Evolutionary conservation across 2,329 filamentous ascomycete species (phyloP), one percentile per base, ranked within the genome.

Genomic region (Colletotrichum sp.): DNA sequence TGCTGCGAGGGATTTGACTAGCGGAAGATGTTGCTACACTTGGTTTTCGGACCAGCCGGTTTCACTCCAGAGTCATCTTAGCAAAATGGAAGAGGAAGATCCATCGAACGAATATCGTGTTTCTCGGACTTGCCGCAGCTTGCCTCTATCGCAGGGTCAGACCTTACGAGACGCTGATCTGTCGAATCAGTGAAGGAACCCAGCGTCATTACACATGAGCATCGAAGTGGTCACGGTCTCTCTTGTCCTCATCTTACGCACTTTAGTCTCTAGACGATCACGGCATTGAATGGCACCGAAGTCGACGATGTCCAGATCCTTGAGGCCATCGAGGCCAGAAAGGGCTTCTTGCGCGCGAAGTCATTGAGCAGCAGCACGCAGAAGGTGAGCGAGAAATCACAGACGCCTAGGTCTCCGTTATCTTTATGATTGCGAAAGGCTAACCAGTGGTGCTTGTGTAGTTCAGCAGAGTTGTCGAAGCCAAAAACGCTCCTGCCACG

Each of bases 311-410:
- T 89, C 76, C 88, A 92, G 78, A 87, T 90, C 1, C 88, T 91
- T 78, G 86, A 87, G 75, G 89, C 89, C 12, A 91, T 92, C 70
- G 79, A 89, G 65, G 85, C 84, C 13, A 85, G 87, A 61, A 85
- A 88, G 77, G 90, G 92, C 78, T 89, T 92, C 0, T 81, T 92
- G 25, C 91, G 89, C 78, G 90, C 92, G 83, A 92, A 92, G 84
- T 90, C 90, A 3, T 80, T 91, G 32, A 89, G 87, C 55, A 93
- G 91, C 1, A 89, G 86, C 73, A 85, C 91, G n/a, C 90, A 91
- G 76, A 84, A 91, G 69, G 90, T 92, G 83, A 79, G 43, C 6
- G 6, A 52, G n/a, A 25, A 13, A 6, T 22, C 43, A 22, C 43
- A 22, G 43, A 88, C 82, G 3, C 4, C 27, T 48, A 7, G 2